A percentile compares a stretch with the other conserved stretches of the same genome.
Conservation (phyloP, 495 filamentous ascomycete species). For the Trichocladium uniseriatum region DNA sequence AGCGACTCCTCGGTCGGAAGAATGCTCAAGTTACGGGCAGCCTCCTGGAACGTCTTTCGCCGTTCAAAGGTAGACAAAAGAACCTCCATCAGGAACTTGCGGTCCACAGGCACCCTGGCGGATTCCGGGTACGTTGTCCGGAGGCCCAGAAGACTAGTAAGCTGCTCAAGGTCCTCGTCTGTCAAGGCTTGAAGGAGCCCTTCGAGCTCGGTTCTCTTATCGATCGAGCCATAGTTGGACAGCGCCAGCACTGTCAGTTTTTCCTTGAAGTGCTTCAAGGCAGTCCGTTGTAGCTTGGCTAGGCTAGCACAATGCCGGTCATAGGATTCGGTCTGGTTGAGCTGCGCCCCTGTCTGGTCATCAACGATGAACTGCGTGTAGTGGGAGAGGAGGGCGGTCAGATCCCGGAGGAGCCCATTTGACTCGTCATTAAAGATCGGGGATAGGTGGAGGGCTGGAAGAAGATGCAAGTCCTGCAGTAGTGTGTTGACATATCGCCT, state of each 20-base stretch:
- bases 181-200: constrained; percentile 62
- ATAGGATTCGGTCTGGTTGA: constrained; percentile 62
- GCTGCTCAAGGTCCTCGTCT: constrained; percentile 59
- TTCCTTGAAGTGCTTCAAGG: constrained; percentile 76
- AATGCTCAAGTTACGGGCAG: constrained; percentile 56
- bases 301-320: constrained; percentile 67
- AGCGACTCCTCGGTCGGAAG: constrained; percentile 76
- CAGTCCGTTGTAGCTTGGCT: constrained; percentile 69
- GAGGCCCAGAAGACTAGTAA: constrained; percentile 66
- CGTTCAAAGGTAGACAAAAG: constrained; percentile 71
- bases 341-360: constrained; percentile 74
- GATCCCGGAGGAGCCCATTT: constrained; percentile 73
- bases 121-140: constrained; percentile 70
- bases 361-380: constrained; percentile 85
- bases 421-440: constrained; percentile 63
- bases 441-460: constrained; percentile 72
- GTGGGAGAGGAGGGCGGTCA: constrained; percentile 68
- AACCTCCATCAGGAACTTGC: constrained; percentile 64
- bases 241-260: constrained; percentile 85
- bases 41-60: constrained; percentile 75
- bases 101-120: constrained; percentile 49
- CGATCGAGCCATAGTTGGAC: constrained; percentile 84
- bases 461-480: constrained; percentile 81
- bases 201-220: constrained; percentile 67
- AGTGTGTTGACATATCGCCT: constrained; percentile 88